A percentile compares a stretch with the other conserved stretches of the same genome.
Conservation (phyloP, 2,329 filamentous ascomycete genomes). For the Curvularia sp. region DNA sequence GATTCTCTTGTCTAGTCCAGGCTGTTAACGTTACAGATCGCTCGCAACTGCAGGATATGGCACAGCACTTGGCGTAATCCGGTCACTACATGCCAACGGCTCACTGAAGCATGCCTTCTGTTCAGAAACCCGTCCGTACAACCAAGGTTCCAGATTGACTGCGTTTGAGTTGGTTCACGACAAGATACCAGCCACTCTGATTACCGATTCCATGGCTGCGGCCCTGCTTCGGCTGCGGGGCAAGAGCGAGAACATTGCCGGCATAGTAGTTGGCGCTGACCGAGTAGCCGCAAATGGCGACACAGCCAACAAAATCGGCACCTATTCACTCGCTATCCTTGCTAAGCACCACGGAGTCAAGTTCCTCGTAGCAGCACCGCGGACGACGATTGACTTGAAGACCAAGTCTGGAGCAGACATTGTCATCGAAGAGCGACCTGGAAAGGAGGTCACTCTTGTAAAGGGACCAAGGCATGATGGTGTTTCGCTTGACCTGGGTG, state of each 20-base stretch:
- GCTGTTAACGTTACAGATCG: slow-evolving; percentile 62
- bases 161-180: slow-evolving; percentile 97
- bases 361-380: slow-evolving; percentile 92
- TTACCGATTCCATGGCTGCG: slow-evolving; percentile 97
- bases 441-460: slow-evolving; percentile 82
- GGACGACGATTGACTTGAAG: slow-evolving; percentile 88
- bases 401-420: slow-evolving; percentile 82
- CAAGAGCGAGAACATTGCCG: slow-evolving; percentile 70
- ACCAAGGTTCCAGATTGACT: slow-evolving; percentile 93
- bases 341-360: slow-evolving; percentile 87
- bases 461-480: slow-evolving; percentile 74
- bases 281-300: slow-evolving; percentile 95
- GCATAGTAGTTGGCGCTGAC: slow-evolving; percentile 93
- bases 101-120: slow-evolving; percentile 86
- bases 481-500: slow-evolving; percentile 67
- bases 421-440: slow-evolving; percentile 85
- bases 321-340: slow-evolving; percentile 89
- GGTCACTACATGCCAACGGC: slow-evolving; percentile 72
- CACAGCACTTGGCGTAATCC: slow-evolving; percentile 92
- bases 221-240: slow-evolving; percentile 75
- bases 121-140: slow-evolving; percentile 96
- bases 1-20: not conserved
- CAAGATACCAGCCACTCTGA: slow-evolving; percentile 84
- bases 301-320: slow-evolving; percentile 98
- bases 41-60: slow-evolving; percentile 98